These are phyloP conservation scores for Aquilaria agallochum DNA, from an alignment of 441 rosid genomes.

Conservation along the genomic window DNA sequence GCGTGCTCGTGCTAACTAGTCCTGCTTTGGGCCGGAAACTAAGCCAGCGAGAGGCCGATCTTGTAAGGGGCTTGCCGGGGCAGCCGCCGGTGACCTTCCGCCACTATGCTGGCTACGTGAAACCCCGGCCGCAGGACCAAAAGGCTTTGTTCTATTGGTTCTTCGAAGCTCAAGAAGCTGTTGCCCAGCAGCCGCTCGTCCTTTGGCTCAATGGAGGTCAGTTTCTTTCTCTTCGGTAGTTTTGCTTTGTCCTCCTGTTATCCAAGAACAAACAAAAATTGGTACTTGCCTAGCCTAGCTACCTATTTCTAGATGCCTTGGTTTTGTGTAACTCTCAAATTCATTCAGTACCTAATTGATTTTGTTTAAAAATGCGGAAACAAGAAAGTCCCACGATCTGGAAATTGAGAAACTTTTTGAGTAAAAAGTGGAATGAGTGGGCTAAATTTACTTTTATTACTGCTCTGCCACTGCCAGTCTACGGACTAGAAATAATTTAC, in stretches of 20 bases:
- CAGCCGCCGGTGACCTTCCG: conserved; percentile 46
- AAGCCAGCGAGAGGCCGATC: conserved; percentile 28
- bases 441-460: no score
- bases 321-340: not conserved
- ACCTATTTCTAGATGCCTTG: not conserved
- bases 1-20: no score
- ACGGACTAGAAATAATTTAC: no score
- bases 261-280: no score
- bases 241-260: not conserved
- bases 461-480: no score
- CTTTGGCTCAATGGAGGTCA: conserved; percentile 75
- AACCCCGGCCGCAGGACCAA: conserved; percentile 22
- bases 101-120: conserved; percentile 53
- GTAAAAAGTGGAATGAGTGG: no score
- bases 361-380: no score
- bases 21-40: not conserved
- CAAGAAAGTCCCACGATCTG: no score
- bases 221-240: not conserved
- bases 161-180: conserved; percentile 43
- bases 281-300: no score
- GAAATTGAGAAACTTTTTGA: no score
- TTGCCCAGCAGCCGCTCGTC: conserved; percentile 42
- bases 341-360: not conserved
- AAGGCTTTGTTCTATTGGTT: conserved; percentile 60
- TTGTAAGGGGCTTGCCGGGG: conserved; percentile 44